Percentiles rank a stretch among this genome's conserved stretches.
Conservation (phyloP, 345 rosid genomes). For the Lepidium didymum region DNA sequence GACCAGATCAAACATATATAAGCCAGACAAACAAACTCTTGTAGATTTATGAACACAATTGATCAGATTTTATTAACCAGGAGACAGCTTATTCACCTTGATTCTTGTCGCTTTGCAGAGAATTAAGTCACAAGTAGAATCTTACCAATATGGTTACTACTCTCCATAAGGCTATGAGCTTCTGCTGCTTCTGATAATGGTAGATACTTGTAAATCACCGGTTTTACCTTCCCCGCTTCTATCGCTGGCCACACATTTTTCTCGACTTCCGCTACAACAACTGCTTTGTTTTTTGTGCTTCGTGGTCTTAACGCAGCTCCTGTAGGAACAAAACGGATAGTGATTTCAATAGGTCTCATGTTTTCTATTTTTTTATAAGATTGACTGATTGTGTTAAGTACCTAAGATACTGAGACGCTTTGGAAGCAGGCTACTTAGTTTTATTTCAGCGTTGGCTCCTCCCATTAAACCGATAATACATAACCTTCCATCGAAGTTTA, state of each 20-base stretch:
- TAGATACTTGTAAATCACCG: slow-evolving; percentile 47
- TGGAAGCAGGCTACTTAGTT: slow-evolving; percentile 46
- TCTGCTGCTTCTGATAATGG: slow-evolving; percentile 59
- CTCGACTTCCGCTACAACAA: slow-evolving; percentile 62
- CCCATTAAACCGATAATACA: slow-evolving; percentile 68
- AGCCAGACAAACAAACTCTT: neutral
- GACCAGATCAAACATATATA: neutral
- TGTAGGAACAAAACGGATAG: slow-evolving; percentile 20
- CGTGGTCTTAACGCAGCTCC: slow-evolving; percentile 79
- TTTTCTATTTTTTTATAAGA: neutral
- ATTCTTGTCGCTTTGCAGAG: neutral
- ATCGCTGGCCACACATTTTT: slow-evolving; percentile 87
- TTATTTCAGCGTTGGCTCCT: slow-evolving; percentile 57
- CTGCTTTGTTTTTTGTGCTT: slow-evolving; percentile 61
- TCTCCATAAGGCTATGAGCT: slow-evolving; percentile 72
- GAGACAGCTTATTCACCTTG: neutral
- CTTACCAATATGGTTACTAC: slow-evolving; percentile 73
- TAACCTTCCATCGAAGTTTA: slow-evolving; percentile 78
- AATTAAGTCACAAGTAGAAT: slow-evolving; percentile 55
- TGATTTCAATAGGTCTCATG: neutral
- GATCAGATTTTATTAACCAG: neutral
- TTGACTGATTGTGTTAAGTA: slow-evolving; percentile 11
- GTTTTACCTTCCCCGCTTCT: slow-evolving; percentile 61
- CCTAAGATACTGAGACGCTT: slow-evolving; percentile 91
- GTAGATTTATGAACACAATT: neutral